A percentile compares a stretch with the other conserved stretches of the same genome.
Evolutionary conservation across 371 early-diverging fungal genomes (phyloP).

Genomic region (Umbelopsis sp.): DNA sequence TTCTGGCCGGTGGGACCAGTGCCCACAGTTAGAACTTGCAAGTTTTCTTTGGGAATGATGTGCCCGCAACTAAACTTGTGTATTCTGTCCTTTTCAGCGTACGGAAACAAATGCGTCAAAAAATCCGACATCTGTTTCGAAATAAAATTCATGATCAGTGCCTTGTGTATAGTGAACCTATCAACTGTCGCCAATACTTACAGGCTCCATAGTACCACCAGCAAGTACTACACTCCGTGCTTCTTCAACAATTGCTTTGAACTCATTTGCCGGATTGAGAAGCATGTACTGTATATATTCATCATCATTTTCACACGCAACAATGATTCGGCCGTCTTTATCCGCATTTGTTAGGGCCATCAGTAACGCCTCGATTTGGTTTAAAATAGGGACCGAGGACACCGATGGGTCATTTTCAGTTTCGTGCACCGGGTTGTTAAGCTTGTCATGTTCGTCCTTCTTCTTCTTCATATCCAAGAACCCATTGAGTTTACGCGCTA

Average conservation of each 20-base stretch:
- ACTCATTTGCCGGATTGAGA: slow-evolving; percentile 85
- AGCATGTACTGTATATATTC: slow-evolving; percentile 72
- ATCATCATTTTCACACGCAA: slow-evolving; percentile 29
- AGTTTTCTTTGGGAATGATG: slow-evolving; percentile 69
- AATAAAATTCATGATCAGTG: background rate
- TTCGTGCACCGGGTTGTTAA: background rate
- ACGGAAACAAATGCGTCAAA: slow-evolving; percentile 54
- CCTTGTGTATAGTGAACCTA: background rate
- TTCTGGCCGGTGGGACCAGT: slow-evolving; percentile 65
- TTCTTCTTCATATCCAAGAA: slow-evolving; percentile 53
- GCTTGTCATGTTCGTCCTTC: slow-evolving; percentile 39
- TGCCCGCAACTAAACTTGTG: slow-evolving; percentile 81
- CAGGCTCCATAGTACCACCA: slow-evolving; percentile 97
- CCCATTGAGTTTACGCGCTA: slow-evolving; percentile 76
- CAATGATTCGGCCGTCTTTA: slow-evolving; percentile 72
- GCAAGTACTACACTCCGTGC: slow-evolving; percentile 88
- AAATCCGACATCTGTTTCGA: slow-evolving; percentile 46
- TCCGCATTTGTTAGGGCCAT: slow-evolving; percentile 66
- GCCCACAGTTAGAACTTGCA: slow-evolving; percentile 67
- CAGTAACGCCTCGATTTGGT: slow-evolving; percentile 59
- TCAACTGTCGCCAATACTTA: slow-evolving; percentile 32
- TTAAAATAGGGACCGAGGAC: slow-evolving; percentile 50
- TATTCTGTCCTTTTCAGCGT: slow-evolving; percentile 46
- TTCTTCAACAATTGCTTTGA: slow-evolving; percentile 78
- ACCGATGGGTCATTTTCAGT: slow-evolving; percentile 18